These are phyloP conservation scores for Hemileia vastatrix DNA, from an alignment of 1,284 basidiomycete genomes.

Conservation along the genomic window DNA sequence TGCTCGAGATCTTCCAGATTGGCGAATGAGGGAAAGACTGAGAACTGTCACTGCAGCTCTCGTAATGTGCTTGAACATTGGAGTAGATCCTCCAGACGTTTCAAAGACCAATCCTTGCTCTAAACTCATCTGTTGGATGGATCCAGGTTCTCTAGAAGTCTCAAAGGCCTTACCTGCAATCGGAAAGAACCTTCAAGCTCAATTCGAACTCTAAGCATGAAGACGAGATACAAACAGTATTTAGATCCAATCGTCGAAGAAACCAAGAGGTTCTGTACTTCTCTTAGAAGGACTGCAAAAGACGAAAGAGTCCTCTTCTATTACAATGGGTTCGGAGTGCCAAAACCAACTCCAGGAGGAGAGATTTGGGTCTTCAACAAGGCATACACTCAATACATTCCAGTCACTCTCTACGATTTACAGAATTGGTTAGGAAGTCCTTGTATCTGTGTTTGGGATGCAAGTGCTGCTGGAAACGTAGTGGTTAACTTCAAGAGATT, in stretches of 20 bases:
- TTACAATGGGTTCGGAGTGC: slow-evolving; percentile 97
- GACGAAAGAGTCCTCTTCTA: slow-evolving; percentile 93
- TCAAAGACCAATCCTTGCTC: slow-evolving; percentile 97
- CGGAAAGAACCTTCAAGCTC: slow-evolving; percentile 82
- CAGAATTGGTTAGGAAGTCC: slow-evolving; percentile 76
- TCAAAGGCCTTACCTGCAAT: slow-evolving; percentile 84
- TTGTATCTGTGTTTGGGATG: slow-evolving; percentile 98
- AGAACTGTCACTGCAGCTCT: slow-evolving; percentile 76
- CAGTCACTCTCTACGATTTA: slow-evolving; percentile 83
- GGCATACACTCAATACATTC: slow-evolving; percentile 97
- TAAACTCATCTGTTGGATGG: slow-evolving; percentile 92
- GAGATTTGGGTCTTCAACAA: slow-evolving; percentile 99
- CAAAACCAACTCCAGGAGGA: slow-evolving; percentile 88
- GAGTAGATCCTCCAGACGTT: slow-evolving; percentile 92
- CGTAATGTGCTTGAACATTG: slow-evolving; percentile 93
- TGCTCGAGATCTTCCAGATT: slow-evolving; percentile 51
- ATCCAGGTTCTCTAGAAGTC: slow-evolving; percentile 53
- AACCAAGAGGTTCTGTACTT: slow-evolving; percentile 76
- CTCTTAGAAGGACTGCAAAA: slow-evolving; percentile 74
- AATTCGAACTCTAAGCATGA: slow-evolving; percentile 77
- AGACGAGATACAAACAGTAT: slow-evolving; percentile 50
- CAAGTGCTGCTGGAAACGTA: slow-evolving; percentile 88
- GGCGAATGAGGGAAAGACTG: slow-evolving; percentile 43
- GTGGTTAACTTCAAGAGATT: slow-evolving; percentile 82
- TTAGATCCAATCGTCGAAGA: slow-evolving; percentile 94